Conservation (phyloP, 2,329 filamentous ascomycete genomes). For the Sarocladium brachiariae region DNA sequence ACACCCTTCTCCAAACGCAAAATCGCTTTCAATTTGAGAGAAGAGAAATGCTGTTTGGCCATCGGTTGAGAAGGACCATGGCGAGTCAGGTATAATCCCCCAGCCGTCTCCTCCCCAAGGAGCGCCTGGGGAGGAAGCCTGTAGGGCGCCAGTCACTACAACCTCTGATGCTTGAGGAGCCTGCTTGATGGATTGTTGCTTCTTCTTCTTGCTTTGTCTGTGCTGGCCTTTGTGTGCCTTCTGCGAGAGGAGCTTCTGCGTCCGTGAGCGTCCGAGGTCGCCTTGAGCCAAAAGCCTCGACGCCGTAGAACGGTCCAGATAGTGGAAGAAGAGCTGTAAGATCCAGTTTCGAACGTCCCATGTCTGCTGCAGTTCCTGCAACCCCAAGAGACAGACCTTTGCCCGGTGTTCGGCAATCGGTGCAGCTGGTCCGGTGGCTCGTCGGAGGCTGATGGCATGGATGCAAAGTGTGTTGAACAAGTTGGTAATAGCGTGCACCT, state of each 20-base stretch:
- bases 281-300: constrained; percentile 20
- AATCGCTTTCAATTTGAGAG: constrained; percentile 16
- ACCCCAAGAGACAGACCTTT: constrained; percentile 37
- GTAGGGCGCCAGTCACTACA: too few species aligned
- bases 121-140: too few species aligned
- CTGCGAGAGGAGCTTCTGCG: too few species aligned
- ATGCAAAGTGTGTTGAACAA: constrained; percentile 41
- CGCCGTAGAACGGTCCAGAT: constrained; percentile 37
- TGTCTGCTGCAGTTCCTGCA: constrained; percentile 40
- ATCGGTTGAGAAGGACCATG: constrained; percentile 14
- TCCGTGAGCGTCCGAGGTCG: too few species aligned
- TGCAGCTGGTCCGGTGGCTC: constrained; percentile 28
- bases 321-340: constrained; percentile 40
- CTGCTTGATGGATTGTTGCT: too few species aligned
- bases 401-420: constrained; percentile 41
- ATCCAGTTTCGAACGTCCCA: constrained; percentile 45
- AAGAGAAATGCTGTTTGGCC: constrained; percentile 16
- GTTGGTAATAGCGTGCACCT: constrained; percentile 40
- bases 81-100: constrained; percentile 6
- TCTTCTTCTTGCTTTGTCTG: too few species aligned
- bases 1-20: constrained; percentile 12
- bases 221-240: too few species aligned
- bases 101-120: constrained; percentile 2
- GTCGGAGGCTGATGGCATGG: constrained; percentile 36
- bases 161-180: too few species aligned